phyloP scores from a whole-genome alignment of 2,329 filamentous ascomycete genomes.

The Fusarium palustre region DNA sequence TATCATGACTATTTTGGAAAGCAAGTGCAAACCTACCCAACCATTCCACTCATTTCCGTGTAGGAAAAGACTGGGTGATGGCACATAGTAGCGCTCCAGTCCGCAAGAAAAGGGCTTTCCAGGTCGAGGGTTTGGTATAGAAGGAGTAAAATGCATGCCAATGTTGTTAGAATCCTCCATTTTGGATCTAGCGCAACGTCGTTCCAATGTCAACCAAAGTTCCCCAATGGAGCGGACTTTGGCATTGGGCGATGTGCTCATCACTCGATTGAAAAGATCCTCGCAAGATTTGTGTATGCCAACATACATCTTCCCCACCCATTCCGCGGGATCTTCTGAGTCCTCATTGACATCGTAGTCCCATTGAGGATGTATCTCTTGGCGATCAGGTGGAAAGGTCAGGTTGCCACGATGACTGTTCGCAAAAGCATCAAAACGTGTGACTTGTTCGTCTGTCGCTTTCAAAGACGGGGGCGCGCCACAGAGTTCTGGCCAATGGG shows the following conservation, averaged over 20 bases:
- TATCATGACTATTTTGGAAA: accelerated
- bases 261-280: neutral
- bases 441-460: neutral
- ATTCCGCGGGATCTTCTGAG: neutral
- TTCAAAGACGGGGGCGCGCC: neutral
- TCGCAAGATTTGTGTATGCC: slow-evolving; percentile 6
- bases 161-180: neutral
- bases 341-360: neutral
- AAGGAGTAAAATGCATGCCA: neutral
- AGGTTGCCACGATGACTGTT: accelerated
- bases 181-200: neutral
- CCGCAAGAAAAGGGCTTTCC: neutral
- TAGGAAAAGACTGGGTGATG: neutral
- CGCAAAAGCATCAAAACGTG: neutral
- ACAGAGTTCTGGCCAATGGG: slow-evolving; percentile 2
- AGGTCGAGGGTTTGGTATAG: neutral
- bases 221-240: neutral
- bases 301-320: neutral
- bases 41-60: slow-evolving; percentile 7
- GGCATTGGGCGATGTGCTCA: neutral
- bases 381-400: neutral
- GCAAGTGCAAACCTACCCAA: neutral
- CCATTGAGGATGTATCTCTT: neutral
- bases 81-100: neutral
- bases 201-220: slow-evolving; percentile 3